Evolutionary conservation across 192 early-diverging fungal genomes (phyloP).

Genomic region (Coemansia sp.): DNA sequence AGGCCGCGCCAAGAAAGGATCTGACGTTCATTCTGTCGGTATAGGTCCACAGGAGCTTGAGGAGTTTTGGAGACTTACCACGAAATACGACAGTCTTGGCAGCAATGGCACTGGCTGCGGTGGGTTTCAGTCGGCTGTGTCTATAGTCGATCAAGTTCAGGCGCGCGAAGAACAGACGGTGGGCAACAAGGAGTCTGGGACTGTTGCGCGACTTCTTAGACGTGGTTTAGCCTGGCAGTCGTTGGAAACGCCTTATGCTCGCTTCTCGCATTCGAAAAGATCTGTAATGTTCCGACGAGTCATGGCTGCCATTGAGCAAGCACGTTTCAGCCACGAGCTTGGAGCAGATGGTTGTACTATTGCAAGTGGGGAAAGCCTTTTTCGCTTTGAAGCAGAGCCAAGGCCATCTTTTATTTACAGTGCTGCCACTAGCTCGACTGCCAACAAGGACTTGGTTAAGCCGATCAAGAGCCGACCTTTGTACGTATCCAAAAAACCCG

Average conservation of each 20-base stretch:
- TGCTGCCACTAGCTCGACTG: background rate
- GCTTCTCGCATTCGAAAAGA: constrained; percentile 25
- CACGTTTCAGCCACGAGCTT: constrained; percentile 24
- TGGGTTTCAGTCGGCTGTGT: background rate
- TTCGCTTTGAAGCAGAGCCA: constrained; percentile 15
- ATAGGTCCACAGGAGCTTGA: constrained; percentile 21
- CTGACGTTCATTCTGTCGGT: constrained; percentile 8
- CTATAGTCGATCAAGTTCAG: background rate
- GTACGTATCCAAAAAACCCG: background rate
- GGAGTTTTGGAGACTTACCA: constrained; percentile 24
- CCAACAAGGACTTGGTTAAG: background rate
- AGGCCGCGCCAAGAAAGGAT: constrained; percentile 10
- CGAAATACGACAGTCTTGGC: constrained; percentile 27
- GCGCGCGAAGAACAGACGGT: background rate
- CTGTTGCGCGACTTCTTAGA: constrained; percentile 26
- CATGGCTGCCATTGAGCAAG: constrained; percentile 43
- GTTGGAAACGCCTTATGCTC: constrained; percentile 20
- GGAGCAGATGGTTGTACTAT: background rate
- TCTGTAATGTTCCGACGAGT: constrained; percentile 31
- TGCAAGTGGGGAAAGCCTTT: constrained; percentile 17
- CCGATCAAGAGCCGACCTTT: background rate
- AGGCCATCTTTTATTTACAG: background rate
- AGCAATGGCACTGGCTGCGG: background rate
- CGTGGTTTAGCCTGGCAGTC: constrained; percentile 47
- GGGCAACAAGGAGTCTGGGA: background rate